Base-by-base conservation (phyloP, 2,329 filamentous ascomycete species). In the Fusarium chlamydosporum region DNA sequence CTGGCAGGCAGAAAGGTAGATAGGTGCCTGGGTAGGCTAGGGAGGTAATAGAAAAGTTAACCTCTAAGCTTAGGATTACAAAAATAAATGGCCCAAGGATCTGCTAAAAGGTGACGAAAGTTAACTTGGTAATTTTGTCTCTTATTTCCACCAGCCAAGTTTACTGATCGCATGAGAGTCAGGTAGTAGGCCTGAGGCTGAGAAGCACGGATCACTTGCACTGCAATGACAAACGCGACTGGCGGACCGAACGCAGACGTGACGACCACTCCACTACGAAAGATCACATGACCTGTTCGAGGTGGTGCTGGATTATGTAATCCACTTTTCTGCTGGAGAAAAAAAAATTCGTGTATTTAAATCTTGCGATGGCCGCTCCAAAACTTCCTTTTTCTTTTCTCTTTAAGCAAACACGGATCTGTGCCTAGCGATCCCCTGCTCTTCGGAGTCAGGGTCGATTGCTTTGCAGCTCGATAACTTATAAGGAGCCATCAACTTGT, bases 401-500 rank as follows among this genome's bases (percentile, higher is more conserved):
- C 71, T 73, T 75, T 73, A 77, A 76, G 77, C 74, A 75, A 77
- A 81, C 83, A 88, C 85, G 89, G 91, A 94, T 91, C 90, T 97
- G 94, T 96, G 93, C 89, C 86, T 88, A 89, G 88, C 82, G 83
- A 83, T 95, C 92, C 91, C 80, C 87, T 91, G 82, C 85, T 73
- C 72, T 68, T 65, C 54, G 66, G 61, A 72, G 78, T 86, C 85
- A 87, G 89, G 82, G 92, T 95, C 81, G 92, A 94, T 86, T 87
- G 82, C 87, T 92, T 88, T 77, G 89, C 92, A 95, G 89, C 88
- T 95, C 92, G 92, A 92, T 93, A 89, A 87, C 83, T 77, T 68
- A 47, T 78, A 93, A 90, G 92, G 92, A 94, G 90, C 89, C 91
- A 92, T 89, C 87, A 81, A 80, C 79, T 79, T 81, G 78, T 76